Percentiles rank a stretch among this genome's conserved stretches.
phyloP scores from a whole-genome alignment of 2,329 filamentous ascomycete species.

The Fusarium algeriense region DNA sequence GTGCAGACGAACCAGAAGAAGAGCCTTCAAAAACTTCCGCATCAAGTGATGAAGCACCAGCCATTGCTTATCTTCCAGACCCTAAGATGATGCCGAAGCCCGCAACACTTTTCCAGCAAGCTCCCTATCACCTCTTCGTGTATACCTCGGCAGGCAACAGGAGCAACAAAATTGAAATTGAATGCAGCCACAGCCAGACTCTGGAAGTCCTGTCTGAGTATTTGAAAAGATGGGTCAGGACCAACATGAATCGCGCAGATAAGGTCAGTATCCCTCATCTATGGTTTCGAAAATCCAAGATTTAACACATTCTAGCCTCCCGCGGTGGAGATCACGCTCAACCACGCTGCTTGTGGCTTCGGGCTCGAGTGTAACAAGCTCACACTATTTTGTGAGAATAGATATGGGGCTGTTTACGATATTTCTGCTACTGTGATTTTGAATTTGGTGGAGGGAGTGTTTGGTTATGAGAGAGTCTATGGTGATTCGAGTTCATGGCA shows the following conservation, averaged over 20 bases:
- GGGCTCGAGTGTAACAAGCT: conserved; percentile 60
- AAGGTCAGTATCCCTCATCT: conserved; percentile 47
- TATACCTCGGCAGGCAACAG: conserved; percentile 41
- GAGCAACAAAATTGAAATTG: conserved; percentile 55
- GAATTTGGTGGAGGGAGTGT: conserved; percentile 59
- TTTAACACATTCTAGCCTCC: conserved; percentile 53
- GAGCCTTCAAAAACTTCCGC: not conserved
- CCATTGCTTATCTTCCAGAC: conserved; percentile 55
- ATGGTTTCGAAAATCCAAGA: not conserved
- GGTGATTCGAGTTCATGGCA: conserved; percentile 44
- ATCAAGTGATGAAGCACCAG: not conserved
- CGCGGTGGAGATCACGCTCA: conserved; percentile 56
- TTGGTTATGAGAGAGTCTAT: conserved; percentile 56
- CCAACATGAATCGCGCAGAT: conserved; percentile 55
- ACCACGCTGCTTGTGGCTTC: conserved; percentile 60
- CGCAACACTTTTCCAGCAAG: conserved; percentile 60
- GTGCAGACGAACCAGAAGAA: conserved; percentile 45
- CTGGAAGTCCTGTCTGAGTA: conserved; percentile 61
- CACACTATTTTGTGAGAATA: conserved; percentile 52
- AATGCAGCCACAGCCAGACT: conserved; percentile 62
- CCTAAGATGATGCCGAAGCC: conserved; percentile 58
- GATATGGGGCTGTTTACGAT: conserved; percentile 48
- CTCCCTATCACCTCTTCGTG: conserved; percentile 63
- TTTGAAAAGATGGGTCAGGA: conserved; percentile 60
- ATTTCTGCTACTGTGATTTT: conserved; percentile 60